Evolutionary conservation across 495 filamentous ascomycete species (phyloP).

Genomic region (Lepraria neglecta): DNA sequence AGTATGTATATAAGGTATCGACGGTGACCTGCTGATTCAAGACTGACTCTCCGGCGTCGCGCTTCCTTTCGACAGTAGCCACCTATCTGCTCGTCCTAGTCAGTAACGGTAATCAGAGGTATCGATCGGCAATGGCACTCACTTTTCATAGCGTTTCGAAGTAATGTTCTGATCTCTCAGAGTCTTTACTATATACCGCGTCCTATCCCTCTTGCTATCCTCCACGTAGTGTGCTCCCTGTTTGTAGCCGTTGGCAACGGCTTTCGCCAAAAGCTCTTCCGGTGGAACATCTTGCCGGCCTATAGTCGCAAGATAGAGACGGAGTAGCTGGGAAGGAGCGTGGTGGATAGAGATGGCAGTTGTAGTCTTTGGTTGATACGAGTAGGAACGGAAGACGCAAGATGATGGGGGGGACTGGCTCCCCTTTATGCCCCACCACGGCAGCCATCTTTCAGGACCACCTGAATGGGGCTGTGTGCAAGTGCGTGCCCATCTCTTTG

Average conservation of each 20-base stretch:
- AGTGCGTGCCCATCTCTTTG: background rate
- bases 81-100: background rate
- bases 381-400: background rate
- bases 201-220: conserved; percentile 3
- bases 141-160: conserved; percentile 17
- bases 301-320: background rate
- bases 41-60: background rate
- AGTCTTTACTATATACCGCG: conserved; percentile 9
- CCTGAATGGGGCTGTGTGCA: background rate
- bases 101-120: background rate
- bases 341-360: background rate
- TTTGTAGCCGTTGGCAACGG: conserved; percentile 6
- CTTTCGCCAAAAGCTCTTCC: background rate
- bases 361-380: background rate
- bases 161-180: conserved; percentile 14
- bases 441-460: background rate
- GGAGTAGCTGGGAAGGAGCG: background rate
- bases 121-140: background rate
- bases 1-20: background rate
- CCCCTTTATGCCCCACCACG: background rate
- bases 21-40: background rate
- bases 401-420: background rate
- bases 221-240: background rate
- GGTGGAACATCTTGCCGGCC: background rate
- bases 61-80: background rate